Evolutionary conservation across 352 stramenopile species (phyloP), one percentile per base, ranked within the genome.

Genomic region (Pythium apleroticum): DNA sequence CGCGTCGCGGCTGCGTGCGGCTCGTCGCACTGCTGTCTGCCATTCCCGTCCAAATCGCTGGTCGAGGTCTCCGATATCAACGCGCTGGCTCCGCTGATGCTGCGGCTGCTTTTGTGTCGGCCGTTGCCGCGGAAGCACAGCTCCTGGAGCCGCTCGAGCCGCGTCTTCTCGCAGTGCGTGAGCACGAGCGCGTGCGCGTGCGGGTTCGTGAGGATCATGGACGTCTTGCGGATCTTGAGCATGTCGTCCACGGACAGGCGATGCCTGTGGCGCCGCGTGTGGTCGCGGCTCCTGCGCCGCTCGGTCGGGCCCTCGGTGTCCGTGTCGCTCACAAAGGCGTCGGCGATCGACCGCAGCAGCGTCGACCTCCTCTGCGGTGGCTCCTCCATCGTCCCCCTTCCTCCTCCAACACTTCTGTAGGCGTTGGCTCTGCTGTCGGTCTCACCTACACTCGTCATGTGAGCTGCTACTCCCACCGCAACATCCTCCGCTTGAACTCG

Each of bases 131-230:
- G 55, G 60, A 79, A 50, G 37, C 75, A 85, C 53, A 77, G 82
- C 31, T 64, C 66, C 0, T 73, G 69, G 33, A 90, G 81, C 4
- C 64, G 63, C 50, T 84, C 65, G 17, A 89, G 56, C 2, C 68
- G 65, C 60, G 77, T 73, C 33, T 75, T 65, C 35, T 88, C 79
- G 0, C 66, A 39, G 48, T 86, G 74, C 9, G 71, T 71, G 59
- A 81, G 66, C 43, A 89, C 74, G 2, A 79, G 61, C 27, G 69
- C 67, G 2, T 69, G 64, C 2, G 75, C 73, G 28, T 58, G 68
- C 2, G 78, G 72, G 53, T 68, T 80, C 20, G 80, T 71, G 4
- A 91, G 65, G 22, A 91, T 68, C 43, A 77, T 61, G 27, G 82
- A 91, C 27, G 79, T 80, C 28, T 77, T 80, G 14, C 73, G 71